A percentile compares a stretch with the other conserved stretches of the same genome.
phyloP scores from a whole-genome alignment of 1,139 yeast species.

The Debaryomycetaceae sp. region DNA sequence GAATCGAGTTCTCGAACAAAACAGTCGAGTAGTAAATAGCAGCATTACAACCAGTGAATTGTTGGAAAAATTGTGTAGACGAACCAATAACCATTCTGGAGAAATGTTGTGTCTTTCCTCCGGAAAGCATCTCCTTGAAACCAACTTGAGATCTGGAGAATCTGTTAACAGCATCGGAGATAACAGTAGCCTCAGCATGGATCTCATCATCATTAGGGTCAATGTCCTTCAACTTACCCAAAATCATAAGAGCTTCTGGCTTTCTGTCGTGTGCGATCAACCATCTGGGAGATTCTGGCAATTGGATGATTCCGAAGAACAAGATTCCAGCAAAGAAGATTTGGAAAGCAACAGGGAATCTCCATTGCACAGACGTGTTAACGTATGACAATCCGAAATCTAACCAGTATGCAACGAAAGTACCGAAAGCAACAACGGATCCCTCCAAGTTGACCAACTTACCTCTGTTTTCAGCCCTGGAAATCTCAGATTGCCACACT shows the following conservation, averaged over 20 bases:
- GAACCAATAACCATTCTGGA: conserved; percentile 57
- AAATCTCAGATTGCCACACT: conserved; percentile 35
- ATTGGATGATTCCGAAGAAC: conserved; percentile 13
- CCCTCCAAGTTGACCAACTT: conserved; percentile 66
- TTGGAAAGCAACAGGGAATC: conserved; percentile 25
- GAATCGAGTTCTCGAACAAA: conserved; percentile 51
- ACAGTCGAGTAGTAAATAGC: conserved; percentile 63
- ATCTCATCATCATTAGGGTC: conserved; percentile 41
- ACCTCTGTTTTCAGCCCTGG: conserved; percentile 36
- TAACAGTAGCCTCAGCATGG: conserved; percentile 35
- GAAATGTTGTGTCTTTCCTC: conserved; percentile 54
- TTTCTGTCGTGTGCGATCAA: conserved; percentile 48
- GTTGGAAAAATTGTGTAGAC: conserved; percentile 47
- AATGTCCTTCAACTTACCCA: conserved; percentile 35
- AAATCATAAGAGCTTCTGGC: conserved; percentile 42
- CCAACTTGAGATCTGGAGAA: conserved; percentile 35
- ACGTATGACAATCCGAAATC: conserved; percentile 67
- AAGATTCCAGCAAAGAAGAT: conserved; percentile 17
- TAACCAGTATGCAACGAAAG: conserved; percentile 24
- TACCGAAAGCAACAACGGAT: conserved; percentile 54
- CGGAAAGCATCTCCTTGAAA: conserved; percentile 47
- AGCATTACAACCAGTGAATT: conserved; percentile 59
- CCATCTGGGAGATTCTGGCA: conserved; percentile 27
- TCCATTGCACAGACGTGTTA: conserved; percentile 28
- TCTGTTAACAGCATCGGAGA: conserved; percentile 39